Evolutionary conservation across 108 stramenopile species (phyloP).

Genomic region (Nitzschia palea): DNA sequence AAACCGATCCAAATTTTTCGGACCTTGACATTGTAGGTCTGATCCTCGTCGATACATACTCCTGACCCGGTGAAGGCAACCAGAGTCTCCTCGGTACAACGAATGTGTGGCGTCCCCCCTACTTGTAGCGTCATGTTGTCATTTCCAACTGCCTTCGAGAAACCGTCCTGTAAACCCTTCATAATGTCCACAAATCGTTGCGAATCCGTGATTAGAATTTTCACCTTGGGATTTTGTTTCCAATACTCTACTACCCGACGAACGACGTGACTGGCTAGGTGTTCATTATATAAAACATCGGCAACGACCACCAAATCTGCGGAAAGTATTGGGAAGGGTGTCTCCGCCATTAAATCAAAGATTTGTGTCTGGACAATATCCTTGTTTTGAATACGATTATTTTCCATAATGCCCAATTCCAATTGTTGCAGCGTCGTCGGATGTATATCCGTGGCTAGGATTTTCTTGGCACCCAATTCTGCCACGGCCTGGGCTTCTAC

Average conservation of each 20-base stretch:
- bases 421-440: conserved; percentile 62
- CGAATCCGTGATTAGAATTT: conserved; percentile 70
- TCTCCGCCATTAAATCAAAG: conserved; percentile 25
- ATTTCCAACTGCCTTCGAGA: conserved; percentile 9
- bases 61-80: conserved; percentile 61
- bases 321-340: conserved; percentile 19
- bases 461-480: conserved; percentile 60
- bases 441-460: conserved; percentile 79
- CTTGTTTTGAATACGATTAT: conserved; percentile 16
- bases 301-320: conserved; percentile 67
- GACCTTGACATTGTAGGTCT: conserved; percentile 70
- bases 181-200: conserved; percentile 75
- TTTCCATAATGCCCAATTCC: conserved; percentile 46
- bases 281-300: conserved; percentile 75
- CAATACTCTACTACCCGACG: conserved; percentile 53
- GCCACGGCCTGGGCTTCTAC: conserved; percentile 74
- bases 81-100: conserved; percentile 49
- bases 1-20: conserved; percentile 56
- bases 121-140: too few species aligned
- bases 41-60: conserved; percentile 73
- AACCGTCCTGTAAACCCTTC: conserved; percentile 26
- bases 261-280: conserved; percentile 61
- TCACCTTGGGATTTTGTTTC: conserved; percentile 11
- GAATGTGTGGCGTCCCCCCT: conserved; percentile 12
- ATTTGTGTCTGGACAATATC: conserved; percentile 20